Evolutionary conservation across 1,139 yeast species (phyloP).

Genomic region (Debaryomyces robertsiae): DNA sequence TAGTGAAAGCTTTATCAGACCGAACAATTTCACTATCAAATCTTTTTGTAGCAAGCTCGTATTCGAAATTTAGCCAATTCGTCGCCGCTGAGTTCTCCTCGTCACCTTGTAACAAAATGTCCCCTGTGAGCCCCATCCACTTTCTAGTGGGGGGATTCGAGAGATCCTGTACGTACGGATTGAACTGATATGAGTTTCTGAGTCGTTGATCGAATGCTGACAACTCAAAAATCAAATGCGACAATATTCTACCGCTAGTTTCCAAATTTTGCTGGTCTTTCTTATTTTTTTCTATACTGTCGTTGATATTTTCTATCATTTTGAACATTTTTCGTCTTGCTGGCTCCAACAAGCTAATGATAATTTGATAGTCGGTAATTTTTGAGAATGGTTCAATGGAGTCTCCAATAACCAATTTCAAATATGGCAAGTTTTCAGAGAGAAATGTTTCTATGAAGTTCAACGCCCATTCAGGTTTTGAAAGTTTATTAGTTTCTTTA

Average conservation of each 20-base stretch:
- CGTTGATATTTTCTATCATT: slow-evolving; percentile 32
- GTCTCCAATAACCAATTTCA: slow-evolving; percentile 38
- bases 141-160: slow-evolving; percentile 33
- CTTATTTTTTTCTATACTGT: slow-evolving; percentile 23
- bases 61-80: slow-evolving; percentile 70
- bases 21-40: slow-evolving; percentile 58
- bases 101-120: slow-evolving; percentile 44
- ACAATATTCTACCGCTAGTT: slow-evolving; percentile 50
- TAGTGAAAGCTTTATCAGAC: slow-evolving; percentile 54
- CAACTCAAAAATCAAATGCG: slow-evolving; percentile 63
- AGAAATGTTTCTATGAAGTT: slow-evolving; percentile 56
- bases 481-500: slow-evolving; percentile 65
- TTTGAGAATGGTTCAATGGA: slow-evolving; percentile 24
- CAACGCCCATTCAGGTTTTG: slow-evolving; percentile 83
- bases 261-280: slow-evolving; percentile 30
- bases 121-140: slow-evolving; percentile 67
- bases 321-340: slow-evolving; percentile 48
- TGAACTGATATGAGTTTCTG: slow-evolving; percentile 55
- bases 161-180: slow-evolving; percentile 43
- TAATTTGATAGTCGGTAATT: slow-evolving; percentile 51
- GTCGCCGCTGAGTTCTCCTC: slow-evolving; percentile 36
- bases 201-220: slow-evolving; percentile 61
- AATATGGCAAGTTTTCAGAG: slow-evolving; percentile 39
- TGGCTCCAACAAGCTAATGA: slow-evolving; percentile 55
- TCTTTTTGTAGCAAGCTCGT: slow-evolving; percentile 55